Evolutionary conservation across 2,329 filamentous ascomycete genomes (phyloP).

Genomic region (Dothideomycetes sp.): DNA sequence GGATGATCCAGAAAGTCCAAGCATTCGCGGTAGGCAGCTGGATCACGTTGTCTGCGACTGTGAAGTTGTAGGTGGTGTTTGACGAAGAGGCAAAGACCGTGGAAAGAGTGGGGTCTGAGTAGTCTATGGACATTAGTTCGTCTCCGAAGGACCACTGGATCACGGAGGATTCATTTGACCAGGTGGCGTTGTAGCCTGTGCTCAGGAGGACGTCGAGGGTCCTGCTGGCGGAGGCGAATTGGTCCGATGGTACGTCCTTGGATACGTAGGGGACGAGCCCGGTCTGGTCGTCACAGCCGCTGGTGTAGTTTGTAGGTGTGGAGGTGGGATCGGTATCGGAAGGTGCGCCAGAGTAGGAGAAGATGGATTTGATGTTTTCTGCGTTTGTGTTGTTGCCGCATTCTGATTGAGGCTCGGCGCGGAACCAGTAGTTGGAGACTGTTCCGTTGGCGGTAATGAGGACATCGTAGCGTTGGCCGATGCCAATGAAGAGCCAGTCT

Average conservation of each 20-base stretch:
- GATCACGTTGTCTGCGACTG: slow-evolving; percentile 11
- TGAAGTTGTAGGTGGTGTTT: slow-evolving; percentile 28
- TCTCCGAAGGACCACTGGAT: slow-evolving; percentile 1
- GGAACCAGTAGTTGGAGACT: slow-evolving; percentile 25
- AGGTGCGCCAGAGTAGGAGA: slow-evolving; percentile 28
- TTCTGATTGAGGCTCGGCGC: slow-evolving; percentile 18
- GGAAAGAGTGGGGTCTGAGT: slow-evolving; percentile 32
- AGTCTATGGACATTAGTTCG: slow-evolving; percentile 25
- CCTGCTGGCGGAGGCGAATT: slow-evolving; percentile 15
- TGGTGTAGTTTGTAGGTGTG: slow-evolving; percentile 20
- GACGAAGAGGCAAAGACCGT: slow-evolving; percentile 29
- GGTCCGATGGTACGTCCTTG: slow-evolving; percentile 21
- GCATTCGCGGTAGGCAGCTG: slow-evolving; percentile 15
- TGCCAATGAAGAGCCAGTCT: slow-evolving; percentile 21
- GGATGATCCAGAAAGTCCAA: slow-evolving; percentile 24
- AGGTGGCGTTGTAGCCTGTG: background rate
- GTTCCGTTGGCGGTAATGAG: slow-evolving; percentile 26
- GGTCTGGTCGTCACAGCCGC: slow-evolving; percentile 31
- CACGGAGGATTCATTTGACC: slow-evolving; percentile 1
- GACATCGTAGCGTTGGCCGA: slow-evolving; percentile 31
- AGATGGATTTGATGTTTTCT: slow-evolving; percentile 24
- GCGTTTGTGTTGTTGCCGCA: slow-evolving; percentile 17
- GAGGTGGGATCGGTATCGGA: slow-evolving; percentile 18
- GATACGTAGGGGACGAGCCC: slow-evolving; percentile 27
- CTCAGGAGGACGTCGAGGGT: slow-evolving; percentile 1